Percentiles rank a stretch among this genome's conserved stretches.
Evolutionary conservation across 140 eudicot genomes (phyloP).

Genomic region (Cichorium intybus): DNA sequence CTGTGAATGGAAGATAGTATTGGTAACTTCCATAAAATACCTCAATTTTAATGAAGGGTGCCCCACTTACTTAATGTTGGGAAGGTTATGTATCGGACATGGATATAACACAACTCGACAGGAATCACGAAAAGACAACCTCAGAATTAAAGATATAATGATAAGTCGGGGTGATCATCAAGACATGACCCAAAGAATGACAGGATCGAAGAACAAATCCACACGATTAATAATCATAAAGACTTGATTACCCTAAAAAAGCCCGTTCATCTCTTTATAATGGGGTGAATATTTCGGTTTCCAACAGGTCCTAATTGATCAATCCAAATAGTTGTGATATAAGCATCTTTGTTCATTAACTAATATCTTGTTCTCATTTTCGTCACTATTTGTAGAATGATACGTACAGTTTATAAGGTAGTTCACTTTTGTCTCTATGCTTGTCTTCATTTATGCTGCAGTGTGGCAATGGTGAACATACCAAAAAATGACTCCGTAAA

Average conservation of each 20-base stretch:
- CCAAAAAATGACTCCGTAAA: constrained; percentile 1
- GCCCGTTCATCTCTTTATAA: neutral
- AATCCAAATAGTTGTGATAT: neutral
- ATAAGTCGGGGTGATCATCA: no score
- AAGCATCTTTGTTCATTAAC: neutral
- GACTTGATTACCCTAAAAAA: neutral
- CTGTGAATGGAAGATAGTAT: no score
- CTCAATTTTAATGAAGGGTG: no score
- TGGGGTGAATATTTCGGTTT: neutral
- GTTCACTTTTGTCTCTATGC: neutral
- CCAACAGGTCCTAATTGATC: neutral
- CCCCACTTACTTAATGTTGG: no score
- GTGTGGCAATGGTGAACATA: constrained; percentile 3
- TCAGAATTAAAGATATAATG: no score
- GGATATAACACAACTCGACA: no score
- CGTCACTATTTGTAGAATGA: neutral
- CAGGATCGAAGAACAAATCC: neutral
- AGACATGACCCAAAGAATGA: neutral
- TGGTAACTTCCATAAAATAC: no score
- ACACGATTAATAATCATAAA: neutral
- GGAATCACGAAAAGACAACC: no score
- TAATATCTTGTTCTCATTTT: neutral
- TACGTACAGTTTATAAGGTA: neutral
- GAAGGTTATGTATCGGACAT: no score
- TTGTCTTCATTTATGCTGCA: constrained; percentile 12